phyloP scores from a whole-genome alignment of 805 yeast species.

The Teunomyces funiuensis region DNA sequence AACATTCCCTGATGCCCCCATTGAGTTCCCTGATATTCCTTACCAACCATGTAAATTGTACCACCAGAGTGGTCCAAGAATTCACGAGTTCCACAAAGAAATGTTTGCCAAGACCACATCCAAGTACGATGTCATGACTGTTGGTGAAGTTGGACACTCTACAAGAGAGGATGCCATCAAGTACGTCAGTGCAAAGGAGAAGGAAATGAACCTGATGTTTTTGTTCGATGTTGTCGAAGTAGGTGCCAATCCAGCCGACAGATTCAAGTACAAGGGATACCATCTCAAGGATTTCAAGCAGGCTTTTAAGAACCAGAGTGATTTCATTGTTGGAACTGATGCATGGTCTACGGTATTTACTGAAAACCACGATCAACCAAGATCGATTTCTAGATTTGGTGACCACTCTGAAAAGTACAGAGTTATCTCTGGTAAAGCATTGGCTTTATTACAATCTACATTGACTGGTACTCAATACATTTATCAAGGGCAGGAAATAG shows the following conservation, averaged over 20 bases:
- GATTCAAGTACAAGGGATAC: constrained; percentile 34
- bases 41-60: constrained; percentile 37
- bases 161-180: constrained; percentile 40
- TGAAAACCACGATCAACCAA: constrained; percentile 61
- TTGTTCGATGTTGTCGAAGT: constrained; percentile 32
- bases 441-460: constrained; percentile 45
- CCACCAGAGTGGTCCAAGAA: constrained; percentile 50
- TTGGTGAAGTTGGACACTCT: constrained; percentile 53
- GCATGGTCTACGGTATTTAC: constrained; percentile 58
- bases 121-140: constrained; percentile 53
- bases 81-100: constrained; percentile 58
- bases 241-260: constrained; percentile 35
- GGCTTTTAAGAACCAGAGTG: constrained; percentile 16
- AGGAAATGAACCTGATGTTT: constrained; percentile 39
- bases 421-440: constrained; percentile 45
- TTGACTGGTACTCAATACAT: constrained; percentile 55
- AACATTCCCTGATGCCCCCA: constrained; percentile 48
- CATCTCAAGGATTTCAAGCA: constrained; percentile 40
- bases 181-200: constrained; percentile 40
- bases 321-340: constrained; percentile 46
- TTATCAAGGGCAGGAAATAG: constrained; percentile 64
- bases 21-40: constrained; percentile 37
- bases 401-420: constrained; percentile 33
- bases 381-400: constrained; percentile 52
- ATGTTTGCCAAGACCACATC: constrained; percentile 43